A percentile compares a stretch with the other conserved stretches of the same genome.
Evolutionary conservation across 768 basidiomycete genomes (phyloP).

Genomic region (Daedaleopsis sinensis): DNA sequence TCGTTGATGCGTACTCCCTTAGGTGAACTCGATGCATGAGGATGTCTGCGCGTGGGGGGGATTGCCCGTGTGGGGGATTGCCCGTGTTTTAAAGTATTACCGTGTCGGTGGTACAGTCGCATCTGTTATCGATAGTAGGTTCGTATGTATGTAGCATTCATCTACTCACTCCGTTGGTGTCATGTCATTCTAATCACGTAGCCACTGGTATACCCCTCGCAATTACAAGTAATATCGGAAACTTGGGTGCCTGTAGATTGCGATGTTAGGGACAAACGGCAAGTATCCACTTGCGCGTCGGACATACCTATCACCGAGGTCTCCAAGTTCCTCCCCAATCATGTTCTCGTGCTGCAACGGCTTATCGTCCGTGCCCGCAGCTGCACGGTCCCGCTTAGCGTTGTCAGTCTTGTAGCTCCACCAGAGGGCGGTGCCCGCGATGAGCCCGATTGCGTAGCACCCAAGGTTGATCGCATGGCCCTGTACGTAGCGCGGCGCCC

Average conservation of each 20-base stretch:
- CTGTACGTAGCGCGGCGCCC: conserved; percentile 37
- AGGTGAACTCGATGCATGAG: background rate
- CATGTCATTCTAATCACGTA: background rate
- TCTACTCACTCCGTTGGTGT: background rate
- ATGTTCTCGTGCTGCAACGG: conserved; percentile 19
- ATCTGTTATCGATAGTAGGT: too few species aligned
- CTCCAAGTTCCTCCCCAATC: conserved; percentile 32
- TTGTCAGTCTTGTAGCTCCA: conserved; percentile 30
- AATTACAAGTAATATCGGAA: conserved; percentile 24
- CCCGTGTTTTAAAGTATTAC: too few species aligned
- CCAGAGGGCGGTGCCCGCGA: conserved; percentile 28
- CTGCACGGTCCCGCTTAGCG: conserved; percentile 21
- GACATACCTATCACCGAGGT: conserved; percentile 32
- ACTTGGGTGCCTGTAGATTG: conserved; percentile 18
- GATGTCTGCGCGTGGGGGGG: too few species aligned
- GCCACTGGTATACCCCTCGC: background rate
- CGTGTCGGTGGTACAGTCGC: too few species aligned
- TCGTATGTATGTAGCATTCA: background rate
- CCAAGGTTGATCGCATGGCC: conserved; percentile 35
- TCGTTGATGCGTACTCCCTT: background rate
- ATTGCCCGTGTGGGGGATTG: too few species aligned
- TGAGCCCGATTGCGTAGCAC: conserved; percentile 30
- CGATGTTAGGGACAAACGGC: background rate
- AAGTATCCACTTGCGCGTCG: background rate
- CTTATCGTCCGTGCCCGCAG: conserved; percentile 2